Percentiles rank a stretch among this genome's conserved stretches.
Conservation (phyloP, 2,329 filamentous ascomycete genomes). For the Phialemonium atrogriseum region DNA sequence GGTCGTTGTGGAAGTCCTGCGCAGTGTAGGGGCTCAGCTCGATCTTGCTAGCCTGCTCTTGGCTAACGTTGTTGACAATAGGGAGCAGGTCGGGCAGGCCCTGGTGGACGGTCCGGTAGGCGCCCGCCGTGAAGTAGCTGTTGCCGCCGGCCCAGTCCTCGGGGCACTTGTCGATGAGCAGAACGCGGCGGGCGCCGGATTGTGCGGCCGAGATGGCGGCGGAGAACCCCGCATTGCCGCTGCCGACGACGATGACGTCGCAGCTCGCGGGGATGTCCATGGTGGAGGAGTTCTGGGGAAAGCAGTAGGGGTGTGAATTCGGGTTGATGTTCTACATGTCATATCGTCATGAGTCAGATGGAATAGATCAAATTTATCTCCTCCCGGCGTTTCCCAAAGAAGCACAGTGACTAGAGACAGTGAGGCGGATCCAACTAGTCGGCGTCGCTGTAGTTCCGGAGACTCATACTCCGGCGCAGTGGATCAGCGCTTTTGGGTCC, state of each 20-base stretch:
- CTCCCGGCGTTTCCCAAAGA: too few species aligned
- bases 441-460: too few species aligned
- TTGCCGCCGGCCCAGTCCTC: slow-evolving; percentile 54
- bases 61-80: slow-evolving; percentile 50
- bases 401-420: too few species aligned
- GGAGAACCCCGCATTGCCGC: slow-evolving; percentile 57
- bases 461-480: too few species aligned
- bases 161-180: slow-evolving; percentile 54
- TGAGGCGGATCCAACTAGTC: too few species aligned
- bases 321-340: too few species aligned
- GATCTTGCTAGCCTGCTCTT: slow-evolving; percentile 36
- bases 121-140: slow-evolving; percentile 57
- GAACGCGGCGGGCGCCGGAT: slow-evolving; percentile 31
- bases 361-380: too few species aligned
- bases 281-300: too few species aligned
- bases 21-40: slow-evolving; percentile 50
- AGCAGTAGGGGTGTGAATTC: too few species aligned
- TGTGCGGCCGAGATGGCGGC: slow-evolving; percentile 49
- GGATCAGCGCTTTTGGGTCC: too few species aligned
- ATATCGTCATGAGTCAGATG: too few species aligned
- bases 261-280: too few species aligned
- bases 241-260: slow-evolving; percentile 48
- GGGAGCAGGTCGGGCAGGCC: slow-evolving; percentile 51
- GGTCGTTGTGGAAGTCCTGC: slow-evolving; percentile 45
- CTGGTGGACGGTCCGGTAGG: slow-evolving; percentile 47